Evolutionary conservation across 306 rosid genomes (phyloP), one percentile per base, ranked within the genome.

Genomic region (Lathyrus aphaca): DNA sequence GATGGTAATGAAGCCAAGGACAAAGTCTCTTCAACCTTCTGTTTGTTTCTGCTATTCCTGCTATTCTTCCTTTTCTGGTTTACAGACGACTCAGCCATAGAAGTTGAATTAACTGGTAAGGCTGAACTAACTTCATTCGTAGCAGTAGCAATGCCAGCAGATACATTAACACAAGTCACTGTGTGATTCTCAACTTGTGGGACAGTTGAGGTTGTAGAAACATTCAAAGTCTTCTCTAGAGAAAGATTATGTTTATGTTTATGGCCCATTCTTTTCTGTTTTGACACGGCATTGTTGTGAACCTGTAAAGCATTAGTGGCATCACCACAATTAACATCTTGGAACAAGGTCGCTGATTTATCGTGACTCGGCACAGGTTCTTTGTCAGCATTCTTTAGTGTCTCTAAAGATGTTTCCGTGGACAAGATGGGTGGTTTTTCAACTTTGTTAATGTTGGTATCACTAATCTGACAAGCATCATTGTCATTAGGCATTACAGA

Each of bases 41-140:
- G 93, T 83, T 84, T 90, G 82, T 68, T 85, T 87, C 76, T 94
- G 35, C 79, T 79, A 82, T 50, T 87, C 86, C 83, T 84, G 69
- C 23, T 77, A 76, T 76, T 76, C 78, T 88, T 94, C 95, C 77
- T 91, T 86, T 86, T 87, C 60, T 77, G 80, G 71, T 80, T 75
- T 39, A 73, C 68, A 37, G 86, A 81, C 37, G 90, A 57, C 63
- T 85, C 94, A 7, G 48, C 69, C 58, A 60, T 35, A 39, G 71
- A 55, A 81, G 71, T 77, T 80, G 84, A 30, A 73, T 74, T 77
- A 56, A 69, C 39, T 69, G 79, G 72, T 42, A 76, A 49, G 38
- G 74, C 66, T 8, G 46, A 76, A 76, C 74, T 53, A 51, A 65
- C 72, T 71, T 81, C 82, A 51, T 45, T 69, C 17, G 77, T 62